Conservation (phyloP, 306 rosid genomes). For the Rubus parviflorus region DNA sequence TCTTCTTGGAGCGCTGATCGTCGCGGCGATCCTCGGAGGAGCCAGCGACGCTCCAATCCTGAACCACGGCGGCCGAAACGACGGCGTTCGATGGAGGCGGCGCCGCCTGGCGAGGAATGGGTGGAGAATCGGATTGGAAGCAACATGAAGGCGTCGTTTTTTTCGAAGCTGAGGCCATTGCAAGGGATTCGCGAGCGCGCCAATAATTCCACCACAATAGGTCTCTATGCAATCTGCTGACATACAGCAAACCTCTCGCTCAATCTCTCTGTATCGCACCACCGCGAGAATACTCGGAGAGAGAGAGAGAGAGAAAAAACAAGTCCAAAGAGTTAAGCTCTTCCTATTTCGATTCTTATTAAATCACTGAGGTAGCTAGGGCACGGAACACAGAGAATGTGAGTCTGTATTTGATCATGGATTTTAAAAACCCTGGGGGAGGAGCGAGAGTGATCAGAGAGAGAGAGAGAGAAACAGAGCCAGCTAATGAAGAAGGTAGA, state of each 20-base stretch:
- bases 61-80: conserved; percentile 48
- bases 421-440: not conserved
- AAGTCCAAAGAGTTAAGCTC: not conserved
- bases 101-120: conserved; percentile 33
- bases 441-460: conserved; percentile 16
- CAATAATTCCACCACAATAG: conserved; percentile 58
- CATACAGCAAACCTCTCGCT: conserved; percentile 60
- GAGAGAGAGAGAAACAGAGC: not conserved
- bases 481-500: not conserved
- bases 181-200: conserved; percentile 62
- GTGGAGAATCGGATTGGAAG: conserved; percentile 27
- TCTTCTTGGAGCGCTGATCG: conserved; percentile 50
- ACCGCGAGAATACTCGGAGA: conserved; percentile 11
- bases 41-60: conserved; percentile 45
- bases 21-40: conserved; percentile 34
- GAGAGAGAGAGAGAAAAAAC: not conserved
- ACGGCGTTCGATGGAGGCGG: conserved; percentile 24
- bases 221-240: conserved; percentile 61
- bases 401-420: not conserved
- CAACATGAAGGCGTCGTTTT: conserved; percentile 63
- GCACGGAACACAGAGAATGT: not conserved
- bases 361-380: not conserved
- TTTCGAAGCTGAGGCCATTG: conserved; percentile 97
- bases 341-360: not conserved
- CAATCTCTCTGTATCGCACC: conserved; percentile 23